phyloP scores from a whole-genome alignment of 139 green algal genomes.

The Spirogloea muscicola region DNA sequence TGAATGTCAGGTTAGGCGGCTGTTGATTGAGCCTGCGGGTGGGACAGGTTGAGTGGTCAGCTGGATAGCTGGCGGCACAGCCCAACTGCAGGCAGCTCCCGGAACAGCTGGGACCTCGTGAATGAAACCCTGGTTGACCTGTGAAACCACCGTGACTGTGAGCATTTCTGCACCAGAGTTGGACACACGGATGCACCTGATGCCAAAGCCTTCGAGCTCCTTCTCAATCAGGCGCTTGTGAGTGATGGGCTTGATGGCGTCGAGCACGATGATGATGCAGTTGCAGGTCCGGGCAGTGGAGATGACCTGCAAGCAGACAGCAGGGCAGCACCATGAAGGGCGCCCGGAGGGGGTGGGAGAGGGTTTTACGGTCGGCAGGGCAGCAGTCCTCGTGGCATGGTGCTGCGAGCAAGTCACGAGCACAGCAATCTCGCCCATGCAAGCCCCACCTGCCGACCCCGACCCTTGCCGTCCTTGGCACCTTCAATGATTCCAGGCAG shows the following conservation, averaged over 20 bases:
- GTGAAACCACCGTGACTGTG: no score
- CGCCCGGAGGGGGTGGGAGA: no score
- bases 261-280: conserved; percentile 97
- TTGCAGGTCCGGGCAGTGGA: conserved; percentile 92
- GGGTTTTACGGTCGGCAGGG: no score
- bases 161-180: background rate
- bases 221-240: conserved; percentile 93
- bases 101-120: no score
- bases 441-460: conserved; percentile 67
- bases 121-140: no score
- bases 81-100: background rate
- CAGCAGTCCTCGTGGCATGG: no score
- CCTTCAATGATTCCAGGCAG: conserved; percentile 98
- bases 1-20: conserved; percentile 86
- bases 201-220: conserved; percentile 74
- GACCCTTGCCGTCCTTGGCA: conserved; percentile 91
- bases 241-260: conserved; percentile 96
- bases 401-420: no score
- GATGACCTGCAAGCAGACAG: conserved; percentile 68
- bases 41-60: conserved; percentile 30
- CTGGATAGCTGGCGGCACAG: background rate
- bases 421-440: no score
- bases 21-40: conserved; percentile 84
- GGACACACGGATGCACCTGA: conserved; percentile 15
- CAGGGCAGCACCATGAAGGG: no score